These are phyloP conservation scores for Cordyceps pruinosa DNA, from an alignment of 2,329 filamentous ascomycete species.

Conservation along the genomic window DNA sequence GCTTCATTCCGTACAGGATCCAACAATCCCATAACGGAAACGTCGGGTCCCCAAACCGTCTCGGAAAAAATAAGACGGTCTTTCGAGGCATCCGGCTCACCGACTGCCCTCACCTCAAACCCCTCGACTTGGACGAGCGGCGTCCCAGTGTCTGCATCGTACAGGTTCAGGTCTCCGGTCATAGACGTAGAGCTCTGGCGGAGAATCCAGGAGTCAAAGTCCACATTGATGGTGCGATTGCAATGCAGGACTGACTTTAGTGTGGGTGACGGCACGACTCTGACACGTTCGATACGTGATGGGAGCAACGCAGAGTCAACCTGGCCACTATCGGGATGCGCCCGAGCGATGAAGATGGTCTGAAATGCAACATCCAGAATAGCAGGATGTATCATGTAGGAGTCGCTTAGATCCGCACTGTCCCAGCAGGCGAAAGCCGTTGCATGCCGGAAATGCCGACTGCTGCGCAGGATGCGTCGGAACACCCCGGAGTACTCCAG, in stretches of 20 bases:
- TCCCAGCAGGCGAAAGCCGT: background rate
- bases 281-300: background rate
- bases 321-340: background rate
- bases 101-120: background rate
- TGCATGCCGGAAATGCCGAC: background rate
- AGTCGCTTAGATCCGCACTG: background rate
- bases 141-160: background rate
- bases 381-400: constrained; percentile 26
- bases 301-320: background rate
- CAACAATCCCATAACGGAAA: background rate
- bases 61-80: background rate
- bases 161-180: background rate
- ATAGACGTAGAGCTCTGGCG: background rate
- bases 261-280: background rate
- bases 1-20: background rate
- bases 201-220: background rate
- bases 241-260: background rate
- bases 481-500: background rate
- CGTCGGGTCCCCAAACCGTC: background rate
- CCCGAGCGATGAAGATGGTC: background rate
- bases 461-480: background rate
- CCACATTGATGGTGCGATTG: background rate
- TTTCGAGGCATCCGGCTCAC: background rate
- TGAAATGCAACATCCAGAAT: constrained; percentile 30
- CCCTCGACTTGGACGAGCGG: background rate